Evolutionary conservation across 306 rosid species (phyloP).

Genomic region (Luffa aegyptiaca): DNA sequence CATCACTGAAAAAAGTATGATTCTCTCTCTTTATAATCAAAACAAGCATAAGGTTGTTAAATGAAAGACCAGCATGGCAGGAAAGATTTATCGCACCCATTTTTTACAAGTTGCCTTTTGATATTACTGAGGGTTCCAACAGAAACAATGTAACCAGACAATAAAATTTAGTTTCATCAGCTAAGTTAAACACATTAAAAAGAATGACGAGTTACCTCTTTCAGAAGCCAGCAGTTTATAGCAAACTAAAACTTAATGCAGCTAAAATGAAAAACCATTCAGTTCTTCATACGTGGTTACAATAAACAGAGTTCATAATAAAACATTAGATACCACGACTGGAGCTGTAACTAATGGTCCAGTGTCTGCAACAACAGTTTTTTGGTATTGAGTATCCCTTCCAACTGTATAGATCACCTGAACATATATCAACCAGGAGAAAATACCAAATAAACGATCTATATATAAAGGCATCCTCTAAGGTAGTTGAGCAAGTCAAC

Average conservation of each 20-base stretch:
- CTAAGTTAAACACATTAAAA: not conserved
- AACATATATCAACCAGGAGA: conserved; percentile 19
- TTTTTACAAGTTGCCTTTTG: not conserved
- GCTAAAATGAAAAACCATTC: not conserved
- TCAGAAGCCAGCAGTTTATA: not conserved
- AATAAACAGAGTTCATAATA: conserved; percentile 8
- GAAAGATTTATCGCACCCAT: not conserved
- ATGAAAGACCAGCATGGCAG: not conserved
- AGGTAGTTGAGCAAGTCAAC: not conserved
- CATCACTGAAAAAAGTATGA: not conserved
- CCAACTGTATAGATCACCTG: conserved; percentile 95
- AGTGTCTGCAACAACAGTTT: conserved; percentile 51
- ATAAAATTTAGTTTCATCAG: not conserved
- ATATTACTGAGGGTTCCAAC: not conserved
- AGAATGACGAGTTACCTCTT: not conserved
- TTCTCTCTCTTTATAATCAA: not conserved
- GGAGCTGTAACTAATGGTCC: conserved; percentile 71
- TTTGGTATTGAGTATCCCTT: conserved; percentile 74
- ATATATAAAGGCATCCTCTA: not conserved
- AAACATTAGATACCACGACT: conserved; percentile 44
- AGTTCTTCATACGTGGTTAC: conserved; percentile 1
- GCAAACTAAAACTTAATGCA: conserved; percentile 1
- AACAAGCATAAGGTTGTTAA: not conserved
- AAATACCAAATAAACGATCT: conserved; percentile 2
- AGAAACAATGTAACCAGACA: not conserved